Evolutionary conservation across 345 rosid species (phyloP).

Genomic region (Citrus hindsii): DNA sequence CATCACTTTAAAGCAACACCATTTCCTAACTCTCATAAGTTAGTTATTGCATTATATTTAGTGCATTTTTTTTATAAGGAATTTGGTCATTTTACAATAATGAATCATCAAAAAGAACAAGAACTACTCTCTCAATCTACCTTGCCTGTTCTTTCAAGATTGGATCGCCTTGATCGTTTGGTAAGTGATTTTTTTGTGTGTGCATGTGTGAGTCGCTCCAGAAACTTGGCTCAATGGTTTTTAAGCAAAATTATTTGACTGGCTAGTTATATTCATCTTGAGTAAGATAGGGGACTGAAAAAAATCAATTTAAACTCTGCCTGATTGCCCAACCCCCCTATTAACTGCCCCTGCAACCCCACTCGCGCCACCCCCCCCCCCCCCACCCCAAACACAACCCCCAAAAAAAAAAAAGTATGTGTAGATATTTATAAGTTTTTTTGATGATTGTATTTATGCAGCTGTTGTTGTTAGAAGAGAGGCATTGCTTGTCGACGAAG

Average conservation of each 20-base stretch:
- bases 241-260: too few relatives aligned
- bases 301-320: too few relatives aligned
- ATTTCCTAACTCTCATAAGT: neutral
- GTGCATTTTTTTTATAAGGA: neutral
- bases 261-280: too few relatives aligned
- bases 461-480: constrained; percentile 33
- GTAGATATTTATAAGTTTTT: neutral
- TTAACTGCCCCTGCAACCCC: too few relatives aligned
- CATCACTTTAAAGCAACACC: neutral
- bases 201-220: too few relatives aligned
- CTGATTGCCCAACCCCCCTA: too few relatives aligned
- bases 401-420: too few relatives aligned
- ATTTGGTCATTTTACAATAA: neutral
- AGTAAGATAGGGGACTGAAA: too few relatives aligned
- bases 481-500: constrained; percentile 16
- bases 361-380: too few relatives aligned
- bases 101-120: constrained; percentile 13
- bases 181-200: constrained; percentile 8
- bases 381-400: too few relatives aligned
- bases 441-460: neutral
- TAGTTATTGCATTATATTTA: neutral
- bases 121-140: neutral
- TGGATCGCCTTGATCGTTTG: constrained; percentile 38
- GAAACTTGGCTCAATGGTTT: too few relatives aligned
- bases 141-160: constrained; percentile 32